These are phyloP conservation scores for Sinapis alba DNA, from an alignment of 441 rosid genomes.

Conservation along the genomic window DNA sequence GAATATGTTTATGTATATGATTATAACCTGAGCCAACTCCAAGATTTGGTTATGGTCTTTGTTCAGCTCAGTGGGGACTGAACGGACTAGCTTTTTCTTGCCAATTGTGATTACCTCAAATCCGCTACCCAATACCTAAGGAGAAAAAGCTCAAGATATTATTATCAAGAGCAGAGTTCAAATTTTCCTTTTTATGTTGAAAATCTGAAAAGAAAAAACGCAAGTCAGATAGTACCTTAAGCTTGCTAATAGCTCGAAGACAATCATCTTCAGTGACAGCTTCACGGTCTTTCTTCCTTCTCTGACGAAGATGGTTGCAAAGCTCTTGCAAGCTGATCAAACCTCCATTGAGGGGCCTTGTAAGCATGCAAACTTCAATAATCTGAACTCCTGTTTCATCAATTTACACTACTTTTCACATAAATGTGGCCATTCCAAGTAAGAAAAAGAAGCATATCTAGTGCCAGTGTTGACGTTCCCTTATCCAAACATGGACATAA, in stretches of 20 bases:
- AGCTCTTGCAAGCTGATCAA: constrained; percentile 86
- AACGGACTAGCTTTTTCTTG: constrained; percentile 83
- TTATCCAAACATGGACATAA: background rate
- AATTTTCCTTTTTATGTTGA: background rate
- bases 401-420: constrained; percentile 12
- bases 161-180: background rate
- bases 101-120: constrained; percentile 90
- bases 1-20: background rate
- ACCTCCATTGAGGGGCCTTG: constrained; percentile 91
- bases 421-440: background rate
- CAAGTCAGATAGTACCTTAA: constrained; percentile 53
- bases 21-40: constrained; percentile 76
- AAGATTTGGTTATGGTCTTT: constrained; percentile 89
- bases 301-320: constrained; percentile 72
- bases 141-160: background rate
- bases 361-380: constrained; percentile 90
- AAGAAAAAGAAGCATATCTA: background rate
- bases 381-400: constrained; percentile 84
- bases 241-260: constrained; percentile 92
- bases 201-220: background rate
- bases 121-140: constrained; percentile 81
- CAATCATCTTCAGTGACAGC: constrained; percentile 96
- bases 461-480: background rate
- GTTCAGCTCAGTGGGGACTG: constrained; percentile 92
- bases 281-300: constrained; percentile 76